Evolutionary conservation across 768 basidiomycete species (phyloP).

Genomic region (Mycena metata): DNA sequence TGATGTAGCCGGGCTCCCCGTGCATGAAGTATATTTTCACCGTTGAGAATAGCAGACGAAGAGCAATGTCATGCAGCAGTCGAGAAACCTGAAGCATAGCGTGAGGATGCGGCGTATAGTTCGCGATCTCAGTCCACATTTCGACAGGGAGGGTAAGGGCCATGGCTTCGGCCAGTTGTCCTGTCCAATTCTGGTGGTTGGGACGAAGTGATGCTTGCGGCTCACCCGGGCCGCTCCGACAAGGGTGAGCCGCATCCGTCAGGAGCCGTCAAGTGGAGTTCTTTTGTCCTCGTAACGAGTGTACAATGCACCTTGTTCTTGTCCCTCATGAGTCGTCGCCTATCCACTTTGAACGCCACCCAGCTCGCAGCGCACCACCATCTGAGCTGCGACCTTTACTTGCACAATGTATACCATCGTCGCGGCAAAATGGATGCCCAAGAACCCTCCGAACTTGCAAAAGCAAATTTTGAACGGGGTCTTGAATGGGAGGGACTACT

Average conservation of each 20-base stretch:
- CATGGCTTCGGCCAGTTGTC: neutral
- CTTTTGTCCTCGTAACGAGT: slow-evolving; percentile 19
- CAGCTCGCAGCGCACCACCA: slow-evolving; percentile 63
- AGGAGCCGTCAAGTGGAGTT: neutral
- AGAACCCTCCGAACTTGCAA: slow-evolving; percentile 47
- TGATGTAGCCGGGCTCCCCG: slow-evolving; percentile 41
- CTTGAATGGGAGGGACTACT: slow-evolving; percentile 57
- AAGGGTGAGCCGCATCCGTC: too few relatives aligned
- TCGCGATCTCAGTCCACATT: slow-evolving; percentile 53
- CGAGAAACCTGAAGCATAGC: slow-evolving; percentile 52
- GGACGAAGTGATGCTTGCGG: too few relatives aligned
- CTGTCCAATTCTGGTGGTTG: too few relatives aligned
- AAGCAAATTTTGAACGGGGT: slow-evolving; percentile 59
- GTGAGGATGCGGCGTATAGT: slow-evolving; percentile 45
- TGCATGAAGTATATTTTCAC: slow-evolving; percentile 56
- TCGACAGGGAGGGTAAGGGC: slow-evolving; percentile 49
- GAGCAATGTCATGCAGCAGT: slow-evolving; percentile 52
- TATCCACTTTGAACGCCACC: slow-evolving; percentile 66
- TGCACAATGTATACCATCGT: slow-evolving; percentile 58
- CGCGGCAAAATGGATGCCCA: slow-evolving; percentile 16
- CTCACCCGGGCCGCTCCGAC: too few relatives aligned
- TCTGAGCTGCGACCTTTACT: slow-evolving; percentile 60
- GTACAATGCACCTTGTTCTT: neutral
- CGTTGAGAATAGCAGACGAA: slow-evolving; percentile 50
- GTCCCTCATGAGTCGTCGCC: slow-evolving; percentile 45